Evolutionary conservation across 345 rosid species (phyloP).

Genomic region (Alliaria petiolata): DNA sequence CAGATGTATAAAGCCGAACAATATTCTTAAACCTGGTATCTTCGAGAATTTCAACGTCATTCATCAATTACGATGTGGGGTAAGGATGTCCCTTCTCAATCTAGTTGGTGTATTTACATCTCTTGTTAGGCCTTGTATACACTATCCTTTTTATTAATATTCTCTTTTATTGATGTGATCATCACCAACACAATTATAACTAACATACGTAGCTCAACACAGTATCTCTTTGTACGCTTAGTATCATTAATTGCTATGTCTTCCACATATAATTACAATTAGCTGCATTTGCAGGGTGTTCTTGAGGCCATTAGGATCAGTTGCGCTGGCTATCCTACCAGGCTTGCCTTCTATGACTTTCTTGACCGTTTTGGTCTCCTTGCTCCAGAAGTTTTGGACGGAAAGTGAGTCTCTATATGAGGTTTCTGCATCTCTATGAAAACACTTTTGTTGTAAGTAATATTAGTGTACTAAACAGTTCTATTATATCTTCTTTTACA

Average conservation of each 20-base stretch:
- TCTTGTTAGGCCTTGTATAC: conserved; percentile 7
- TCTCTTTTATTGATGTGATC: background rate
- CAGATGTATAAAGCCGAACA: conserved; percentile 98
- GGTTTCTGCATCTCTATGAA: conserved; percentile 9
- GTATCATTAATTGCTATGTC: conserved; percentile 11
- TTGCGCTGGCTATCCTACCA: conserved; percentile 99
- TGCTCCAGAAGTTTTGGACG: conserved; percentile 91
- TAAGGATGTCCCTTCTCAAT: conserved; percentile 44
- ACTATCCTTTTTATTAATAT: background rate
- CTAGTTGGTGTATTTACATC: background rate
- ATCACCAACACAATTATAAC: too few species aligned
- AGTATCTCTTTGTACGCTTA: background rate
- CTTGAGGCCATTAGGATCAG: conserved; percentile 99
- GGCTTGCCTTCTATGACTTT: conserved; percentile 89
- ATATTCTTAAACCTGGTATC: conserved; percentile 77
- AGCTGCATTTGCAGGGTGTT: conserved; percentile 46
- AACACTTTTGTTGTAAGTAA: conserved; percentile 14
- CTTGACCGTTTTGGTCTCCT: conserved; percentile 96
- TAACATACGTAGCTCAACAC: conserved; percentile 2
- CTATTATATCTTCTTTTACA: conserved; percentile 33
- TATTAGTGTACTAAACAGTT: conserved; percentile 16
- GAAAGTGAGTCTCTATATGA: conserved; percentile 50
- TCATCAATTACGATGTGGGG: conserved; percentile 98
- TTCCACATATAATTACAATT: background rate
- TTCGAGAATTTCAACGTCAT: conserved; percentile 87